Conservation (phyloP, 2,329 filamentous ascomycete species). For the Coniochaeta sp. region DNA sequence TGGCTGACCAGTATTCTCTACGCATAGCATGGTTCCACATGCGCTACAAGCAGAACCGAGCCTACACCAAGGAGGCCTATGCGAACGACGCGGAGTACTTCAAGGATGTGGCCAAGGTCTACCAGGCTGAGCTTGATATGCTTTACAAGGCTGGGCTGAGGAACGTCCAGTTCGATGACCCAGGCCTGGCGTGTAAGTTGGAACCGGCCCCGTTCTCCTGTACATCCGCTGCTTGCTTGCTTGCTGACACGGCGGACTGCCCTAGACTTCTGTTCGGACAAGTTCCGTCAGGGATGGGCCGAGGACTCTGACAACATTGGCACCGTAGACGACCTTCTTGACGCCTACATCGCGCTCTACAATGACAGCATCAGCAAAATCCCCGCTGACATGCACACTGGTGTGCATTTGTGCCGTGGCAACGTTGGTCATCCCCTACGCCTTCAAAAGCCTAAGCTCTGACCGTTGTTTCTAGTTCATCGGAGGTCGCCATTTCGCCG, state of each 20-base stretch:
- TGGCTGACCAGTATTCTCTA: background rate
- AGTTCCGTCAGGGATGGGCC: slow-evolving; percentile 64
- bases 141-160: slow-evolving; percentile 55
- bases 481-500: slow-evolving; percentile 56
- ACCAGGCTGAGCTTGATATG: slow-evolving; percentile 53
- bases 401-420: slow-evolving; percentile 66
- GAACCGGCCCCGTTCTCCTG: background rate
- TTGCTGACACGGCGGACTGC: background rate
- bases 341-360: slow-evolving; percentile 70
- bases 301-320: slow-evolving; percentile 60
- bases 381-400: slow-evolving; percentile 65
- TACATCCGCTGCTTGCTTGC: background rate
- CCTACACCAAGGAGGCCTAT: slow-evolving; percentile 50
- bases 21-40: slow-evolving; percentile 44
- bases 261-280: slow-evolving; percentile 65
- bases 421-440: slow-evolving; percentile 28
- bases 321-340: slow-evolving; percentile 62
- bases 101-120: slow-evolving; percentile 56
- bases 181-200: slow-evolving; percentile 56
- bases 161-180: slow-evolving; percentile 63
- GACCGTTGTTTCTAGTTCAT: slow-evolving; percentile 36
- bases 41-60: slow-evolving; percentile 45
- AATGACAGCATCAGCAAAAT: slow-evolving; percentile 60
- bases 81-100: slow-evolving; percentile 54
- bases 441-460: background rate